Evolutionary conservation across 1,284 basidiomycete genomes (phyloP).

Genomic region (Ganoderma resinaceum): DNA sequence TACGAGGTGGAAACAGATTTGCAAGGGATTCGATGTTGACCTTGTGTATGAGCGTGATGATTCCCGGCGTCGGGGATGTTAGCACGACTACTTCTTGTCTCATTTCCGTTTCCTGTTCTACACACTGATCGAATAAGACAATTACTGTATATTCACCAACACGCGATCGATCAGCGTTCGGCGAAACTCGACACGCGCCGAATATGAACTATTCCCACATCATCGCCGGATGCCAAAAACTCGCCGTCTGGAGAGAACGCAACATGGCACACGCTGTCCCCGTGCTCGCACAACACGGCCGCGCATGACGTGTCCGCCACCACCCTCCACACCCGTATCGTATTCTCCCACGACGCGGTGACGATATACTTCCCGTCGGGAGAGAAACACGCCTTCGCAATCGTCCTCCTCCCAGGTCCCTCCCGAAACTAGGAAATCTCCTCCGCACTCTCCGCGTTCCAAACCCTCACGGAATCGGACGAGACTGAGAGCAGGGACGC

Average conservation of each 20-base stretch:
- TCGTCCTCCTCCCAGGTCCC: neutral
- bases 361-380: neutral
- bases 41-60: constrained; percentile 28
- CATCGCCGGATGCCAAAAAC: neutral
- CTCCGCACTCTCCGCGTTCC: neutral
- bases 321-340: neutral
- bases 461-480: neutral
- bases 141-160: no score
- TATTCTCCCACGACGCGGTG: neutral
- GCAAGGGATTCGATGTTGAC: constrained; percentile 21
- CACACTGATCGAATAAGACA: no score
- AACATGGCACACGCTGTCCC: neutral
- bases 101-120: no score
- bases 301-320: neutral
- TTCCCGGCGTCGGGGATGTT: neutral
- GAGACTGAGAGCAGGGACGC: neutral
- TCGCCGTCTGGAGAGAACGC: neutral
- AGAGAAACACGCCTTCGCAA: neutral
- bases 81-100: neutral
- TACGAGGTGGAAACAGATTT: constrained; percentile 18
- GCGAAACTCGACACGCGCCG: no score
- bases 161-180: no score
- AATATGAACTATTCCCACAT: neutral
- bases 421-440: neutral
- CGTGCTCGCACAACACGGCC: neutral